These are phyloP conservation scores for Wallacemonas rigidus DNA, from an alignment of 208 protist genomes.

Conservation along the genomic window DNA sequence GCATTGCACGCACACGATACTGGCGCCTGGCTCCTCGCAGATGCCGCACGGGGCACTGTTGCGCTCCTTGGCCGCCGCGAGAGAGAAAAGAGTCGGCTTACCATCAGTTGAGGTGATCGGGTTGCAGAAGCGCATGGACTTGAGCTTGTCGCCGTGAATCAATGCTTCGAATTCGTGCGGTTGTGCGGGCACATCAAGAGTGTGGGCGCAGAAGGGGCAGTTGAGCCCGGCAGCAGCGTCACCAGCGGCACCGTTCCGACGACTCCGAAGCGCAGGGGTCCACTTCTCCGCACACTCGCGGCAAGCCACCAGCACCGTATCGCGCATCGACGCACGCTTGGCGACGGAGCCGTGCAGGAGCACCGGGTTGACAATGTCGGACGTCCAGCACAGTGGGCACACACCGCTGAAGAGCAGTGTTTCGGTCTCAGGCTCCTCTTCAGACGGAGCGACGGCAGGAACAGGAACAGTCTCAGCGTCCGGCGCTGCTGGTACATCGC, in stretches of 20 bases:
- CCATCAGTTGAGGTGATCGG: conserved; percentile 10
- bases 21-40: conserved; percentile 52
- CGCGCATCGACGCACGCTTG: background rate
- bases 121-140: conserved; percentile 18
- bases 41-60: conserved; percentile 44
- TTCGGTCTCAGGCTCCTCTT: background rate
- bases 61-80: background rate
- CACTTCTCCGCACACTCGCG: conserved; percentile 32
- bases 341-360: conserved; percentile 25
- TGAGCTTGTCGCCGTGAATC: background rate
- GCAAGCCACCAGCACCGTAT: conserved; percentile 35
- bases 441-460: background rate
- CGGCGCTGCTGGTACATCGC: too few relatives aligned
- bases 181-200: background rate
- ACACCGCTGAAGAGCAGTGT: conserved; percentile 19
- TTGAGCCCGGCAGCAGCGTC: background rate
- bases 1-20: conserved; percentile 62
- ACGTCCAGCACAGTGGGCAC: conserved; percentile 43
- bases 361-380: conserved; percentile 39
- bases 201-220: conserved; percentile 13
- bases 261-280: conserved; percentile 10
- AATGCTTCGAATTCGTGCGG: conserved; percentile 1
- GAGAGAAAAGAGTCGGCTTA: conserved; percentile 12
- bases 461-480: background rate
- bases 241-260: too few relatives aligned